A percentile compares a stretch with the other conserved stretches of the same genome.
Conservation (phyloP, 441 rosid genomes). For the Aleurites moluccanus region DNA sequence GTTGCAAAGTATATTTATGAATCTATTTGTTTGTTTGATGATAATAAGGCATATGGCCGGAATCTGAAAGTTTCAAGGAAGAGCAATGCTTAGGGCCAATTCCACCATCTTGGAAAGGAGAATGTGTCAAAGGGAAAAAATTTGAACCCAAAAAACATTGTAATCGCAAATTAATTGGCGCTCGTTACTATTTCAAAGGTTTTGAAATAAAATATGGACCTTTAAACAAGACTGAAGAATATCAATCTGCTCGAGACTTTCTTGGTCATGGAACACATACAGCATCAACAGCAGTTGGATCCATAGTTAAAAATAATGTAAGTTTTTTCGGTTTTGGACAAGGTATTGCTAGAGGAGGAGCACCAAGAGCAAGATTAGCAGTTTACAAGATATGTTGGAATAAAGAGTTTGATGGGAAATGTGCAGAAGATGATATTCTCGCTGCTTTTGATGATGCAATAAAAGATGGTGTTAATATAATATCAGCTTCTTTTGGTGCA, state of each 20-base stretch:
- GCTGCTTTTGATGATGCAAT: conserved; percentile 63
- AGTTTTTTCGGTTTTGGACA: conserved; percentile 39
- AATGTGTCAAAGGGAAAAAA: conserved; percentile 50
- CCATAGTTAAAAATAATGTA: conserved; percentile 32
- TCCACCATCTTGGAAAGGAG: conserved; percentile 59
- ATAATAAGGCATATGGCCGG: conserved; percentile 68
- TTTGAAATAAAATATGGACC: conserved; percentile 37
- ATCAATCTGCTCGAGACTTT: conserved; percentile 43
- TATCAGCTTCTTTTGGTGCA: conserved; percentile 54
- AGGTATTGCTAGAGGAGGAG: conserved; percentile 66
- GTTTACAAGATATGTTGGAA: conserved; percentile 64
- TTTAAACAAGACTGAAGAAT: conserved; percentile 34
- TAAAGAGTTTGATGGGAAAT: conserved; percentile 27
- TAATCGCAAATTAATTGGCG: conserved; percentile 60
- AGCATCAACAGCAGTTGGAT: conserved; percentile 55
- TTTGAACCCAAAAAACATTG: conserved; percentile 51
- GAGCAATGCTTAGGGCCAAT: conserved; percentile 37
- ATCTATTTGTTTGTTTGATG: not conserved
- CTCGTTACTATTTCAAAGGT: conserved; percentile 55
- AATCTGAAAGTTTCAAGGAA: conserved; percentile 57
- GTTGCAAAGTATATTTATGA: not conserved
- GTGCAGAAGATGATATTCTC: conserved; percentile 53
- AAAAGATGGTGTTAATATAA: conserved; percentile 50
- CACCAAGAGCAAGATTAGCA: conserved; percentile 58
- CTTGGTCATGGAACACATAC: conserved; percentile 54